Percentiles rank a stretch among this genome's conserved stretches.
Conservation (phyloP, 306 rosid genomes). For the Quercus alba region DNA sequence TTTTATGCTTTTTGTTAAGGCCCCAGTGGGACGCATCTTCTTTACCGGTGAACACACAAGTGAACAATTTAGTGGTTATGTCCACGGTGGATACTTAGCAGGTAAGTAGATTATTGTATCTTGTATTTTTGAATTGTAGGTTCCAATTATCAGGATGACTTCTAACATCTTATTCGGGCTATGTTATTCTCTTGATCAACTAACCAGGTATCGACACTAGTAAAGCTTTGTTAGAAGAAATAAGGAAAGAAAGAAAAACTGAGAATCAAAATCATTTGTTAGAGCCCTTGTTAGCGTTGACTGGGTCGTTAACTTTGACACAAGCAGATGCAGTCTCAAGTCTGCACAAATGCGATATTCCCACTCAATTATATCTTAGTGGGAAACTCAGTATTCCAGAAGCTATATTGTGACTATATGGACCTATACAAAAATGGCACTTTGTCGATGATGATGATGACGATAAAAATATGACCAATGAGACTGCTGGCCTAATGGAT, state of each 20-base stretch:
- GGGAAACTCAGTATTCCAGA: constrained; percentile 60
- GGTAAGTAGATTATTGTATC: constrained; percentile 28
- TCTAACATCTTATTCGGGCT: background rate
- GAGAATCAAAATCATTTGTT: constrained; percentile 53
- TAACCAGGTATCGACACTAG: constrained; percentile 77
- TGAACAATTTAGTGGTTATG: constrained; percentile 83
- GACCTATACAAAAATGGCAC: constrained; percentile 9
- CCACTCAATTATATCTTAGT: constrained; percentile 67
- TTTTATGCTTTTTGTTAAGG: constrained; percentile 35
- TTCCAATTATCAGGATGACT: background rate
- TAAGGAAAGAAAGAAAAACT: constrained; percentile 53
- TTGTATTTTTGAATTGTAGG: background rate
- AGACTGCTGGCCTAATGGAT: constrained; percentile 16
- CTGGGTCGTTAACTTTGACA: constrained; percentile 55
- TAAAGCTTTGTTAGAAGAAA: constrained; percentile 65
- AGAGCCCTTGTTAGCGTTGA: constrained; percentile 74
- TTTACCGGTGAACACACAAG: constrained; percentile 93
- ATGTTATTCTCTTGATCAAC: constrained; percentile 1
- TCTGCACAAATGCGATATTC: constrained; percentile 78
- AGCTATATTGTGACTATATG: constrained; percentile 56
- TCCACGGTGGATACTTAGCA: constrained; percentile 88
- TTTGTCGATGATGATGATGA: constrained; percentile 7
- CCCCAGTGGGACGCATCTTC: constrained; percentile 77
- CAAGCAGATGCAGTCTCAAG: constrained; percentile 58
- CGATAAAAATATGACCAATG: constrained; percentile 10